Percentiles rank a stretch among this genome's conserved stretches.
Evolutionary conservation across 495 filamentous ascomycete genomes (phyloP).

Genomic region (Penicillium egyptiacum): DNA sequence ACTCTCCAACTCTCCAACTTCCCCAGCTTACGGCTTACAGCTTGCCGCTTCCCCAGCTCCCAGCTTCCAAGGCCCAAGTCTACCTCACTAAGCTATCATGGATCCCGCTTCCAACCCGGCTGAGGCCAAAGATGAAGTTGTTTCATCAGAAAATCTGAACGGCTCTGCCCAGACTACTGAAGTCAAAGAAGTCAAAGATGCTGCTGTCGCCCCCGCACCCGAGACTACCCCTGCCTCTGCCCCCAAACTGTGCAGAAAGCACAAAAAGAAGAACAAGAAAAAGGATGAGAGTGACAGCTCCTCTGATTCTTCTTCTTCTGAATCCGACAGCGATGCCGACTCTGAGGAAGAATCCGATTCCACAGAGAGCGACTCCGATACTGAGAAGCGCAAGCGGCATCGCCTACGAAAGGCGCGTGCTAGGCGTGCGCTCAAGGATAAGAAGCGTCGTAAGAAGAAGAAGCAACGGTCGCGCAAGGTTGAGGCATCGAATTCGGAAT

Average conservation of each 20-base stretch:
- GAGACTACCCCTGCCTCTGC: constrained; percentile 16
- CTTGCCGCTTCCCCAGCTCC: background rate
- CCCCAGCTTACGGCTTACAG: constrained; percentile 14
- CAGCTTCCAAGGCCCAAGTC: too few species aligned
- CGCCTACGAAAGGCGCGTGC: constrained; percentile 48
- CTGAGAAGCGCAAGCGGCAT: constrained; percentile 31
- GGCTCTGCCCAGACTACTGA: constrained; percentile 17
- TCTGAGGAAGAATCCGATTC: constrained; percentile 24
- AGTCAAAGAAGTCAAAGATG: constrained; percentile 16
- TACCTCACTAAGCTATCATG: constrained; percentile 16
- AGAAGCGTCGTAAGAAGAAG: constrained; percentile 38
- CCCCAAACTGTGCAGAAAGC: constrained; percentile 44
- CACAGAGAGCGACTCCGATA: constrained; percentile 35
- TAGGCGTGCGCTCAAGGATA: constrained; percentile 42
- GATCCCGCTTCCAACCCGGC: constrained; percentile 24
- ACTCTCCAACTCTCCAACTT: background rate
- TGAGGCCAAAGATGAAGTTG: constrained; percentile 33
- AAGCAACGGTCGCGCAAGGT: constrained; percentile 41
- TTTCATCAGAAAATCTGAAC: constrained; percentile 29
- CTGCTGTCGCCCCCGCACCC: constrained; percentile 20
- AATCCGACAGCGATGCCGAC: constrained; percentile 28
- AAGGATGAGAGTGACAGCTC: constrained; percentile 28
- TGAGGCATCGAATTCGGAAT: constrained; percentile 38
- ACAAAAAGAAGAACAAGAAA: constrained; percentile 24
- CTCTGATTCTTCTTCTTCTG: constrained; percentile 23